Percentiles rank a stretch among this genome's conserved stretches.
These are phyloP conservation scores for Torulaspora indica DNA, from an alignment of 805 yeast genomes.

Conservation along the genomic window DNA sequence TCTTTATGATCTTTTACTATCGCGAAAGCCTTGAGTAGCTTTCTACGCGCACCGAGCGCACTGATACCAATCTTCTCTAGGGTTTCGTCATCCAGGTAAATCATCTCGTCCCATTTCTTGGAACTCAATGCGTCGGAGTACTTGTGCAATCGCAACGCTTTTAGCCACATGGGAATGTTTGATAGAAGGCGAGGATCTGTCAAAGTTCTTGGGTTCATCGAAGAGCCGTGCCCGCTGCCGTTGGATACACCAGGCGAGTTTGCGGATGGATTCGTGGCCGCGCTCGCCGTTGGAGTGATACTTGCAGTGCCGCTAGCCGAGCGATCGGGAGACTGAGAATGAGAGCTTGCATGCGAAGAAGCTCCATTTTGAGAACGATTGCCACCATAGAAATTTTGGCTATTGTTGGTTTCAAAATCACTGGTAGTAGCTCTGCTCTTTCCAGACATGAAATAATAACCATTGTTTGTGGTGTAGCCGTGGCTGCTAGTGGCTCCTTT, in stretches of 20 bases:
- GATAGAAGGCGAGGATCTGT: constrained; percentile 52
- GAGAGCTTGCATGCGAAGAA: constrained; percentile 1
- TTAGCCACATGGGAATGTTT: constrained; percentile 90
- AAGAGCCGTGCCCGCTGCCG: constrained; percentile 18
- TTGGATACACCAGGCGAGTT: constrained; percentile 6
- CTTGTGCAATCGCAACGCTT: constrained; percentile 84
- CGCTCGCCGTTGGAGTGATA: background rate
- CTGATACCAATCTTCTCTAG: constrained; percentile 78
- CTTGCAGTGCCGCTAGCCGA: constrained; percentile 7
- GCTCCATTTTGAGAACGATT: constrained; percentile 4
- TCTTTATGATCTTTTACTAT: constrained; percentile 61
- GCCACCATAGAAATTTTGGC: background rate
- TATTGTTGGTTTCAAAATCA: constrained; percentile 3
- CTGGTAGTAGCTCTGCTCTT: constrained; percentile 3
- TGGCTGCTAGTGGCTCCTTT: constrained; percentile 3
- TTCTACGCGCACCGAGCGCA: constrained; percentile 94
- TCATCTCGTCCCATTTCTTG: constrained; percentile 72
- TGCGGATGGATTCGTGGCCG: background rate
- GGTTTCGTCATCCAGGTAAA: constrained; percentile 62
- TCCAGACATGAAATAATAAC: constrained; percentile 4
- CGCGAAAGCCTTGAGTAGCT: constrained; percentile 85
- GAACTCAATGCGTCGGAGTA: constrained; percentile 80
- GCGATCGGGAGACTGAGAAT: constrained; percentile 10
- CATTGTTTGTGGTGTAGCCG: constrained; percentile 4
- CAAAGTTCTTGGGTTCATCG: constrained; percentile 47